phyloP scores from a whole-genome alignment of 352 stramenopile species.

The Phytophthora ohioensis region DNA sequence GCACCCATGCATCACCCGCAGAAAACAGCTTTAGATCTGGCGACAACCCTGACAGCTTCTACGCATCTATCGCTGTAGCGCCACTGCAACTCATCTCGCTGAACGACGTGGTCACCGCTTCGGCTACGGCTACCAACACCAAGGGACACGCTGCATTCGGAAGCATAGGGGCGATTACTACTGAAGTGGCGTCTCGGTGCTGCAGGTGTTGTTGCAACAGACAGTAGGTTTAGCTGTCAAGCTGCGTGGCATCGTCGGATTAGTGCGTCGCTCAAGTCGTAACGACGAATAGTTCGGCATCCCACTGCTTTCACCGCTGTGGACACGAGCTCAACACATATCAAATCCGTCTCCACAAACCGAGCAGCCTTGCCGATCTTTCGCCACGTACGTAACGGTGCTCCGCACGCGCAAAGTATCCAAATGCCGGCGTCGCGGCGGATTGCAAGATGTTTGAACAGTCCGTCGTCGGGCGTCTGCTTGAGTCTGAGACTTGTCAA shows the following conservation, averaged over 20 bases:
- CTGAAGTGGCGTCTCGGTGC: constrained; percentile 2
- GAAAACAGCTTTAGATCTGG: not conserved
- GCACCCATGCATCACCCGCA: constrained; percentile 1
- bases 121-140: not conserved
- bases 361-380: constrained; percentile 32
- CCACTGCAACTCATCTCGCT: not conserved
- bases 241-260: constrained; percentile 2
- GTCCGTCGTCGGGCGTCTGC: constrained; percentile 10
- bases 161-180: constrained; percentile 2
- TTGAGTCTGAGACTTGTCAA: constrained; percentile 4
- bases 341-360: constrained; percentile 1
- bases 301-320: constrained; percentile 31
- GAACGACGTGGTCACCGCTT: constrained; percentile 1
- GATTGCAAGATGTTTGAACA: constrained; percentile 35
- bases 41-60: constrained; percentile 1
- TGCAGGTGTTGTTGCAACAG: not conserved
- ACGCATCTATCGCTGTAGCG: not conserved
- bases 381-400: constrained; percentile 26
- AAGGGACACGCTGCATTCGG: not conserved
- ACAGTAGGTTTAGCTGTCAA: constrained; percentile 4
- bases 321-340: constrained; percentile 14
- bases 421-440: constrained; percentile 13
- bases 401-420: constrained; percentile 7
- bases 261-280: constrained; percentile 2
- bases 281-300: constrained; percentile 14